Base-by-base conservation (phyloP, 352 stramenopile species). In the Phytopythium aichiense region DNA sequence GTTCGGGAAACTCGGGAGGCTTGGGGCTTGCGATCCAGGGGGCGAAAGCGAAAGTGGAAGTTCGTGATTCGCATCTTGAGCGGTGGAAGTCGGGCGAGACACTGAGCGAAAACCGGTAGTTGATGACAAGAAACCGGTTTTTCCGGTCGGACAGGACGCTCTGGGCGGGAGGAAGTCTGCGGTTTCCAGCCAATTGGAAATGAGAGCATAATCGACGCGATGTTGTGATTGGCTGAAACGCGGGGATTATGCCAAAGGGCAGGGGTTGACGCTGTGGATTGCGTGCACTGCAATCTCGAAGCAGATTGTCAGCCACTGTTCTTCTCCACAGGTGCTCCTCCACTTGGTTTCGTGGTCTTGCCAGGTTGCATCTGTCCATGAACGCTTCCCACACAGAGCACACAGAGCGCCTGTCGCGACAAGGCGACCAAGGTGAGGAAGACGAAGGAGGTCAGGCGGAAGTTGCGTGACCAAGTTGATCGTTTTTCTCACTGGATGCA, bases 21-120 rank as follows among this genome's bases (percentile, higher is more conserved):
- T 58, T 28, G 15, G 61, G 53, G 63, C 64, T 74, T 79, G 61
- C 58, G 56, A 40, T 58, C 40, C 35, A 61, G 43, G 46, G 51
- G 58, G 76, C 68, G 49, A 77, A 87, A 68, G 69, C 63, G 64
- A 67, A 72, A 78, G 65, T 80, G 72, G 52, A 30, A 53, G 30
- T 51, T 66, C 40, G 60, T 16, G 30, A 67, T 18, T 23, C 40
- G 54, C 54, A 50, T 60, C 54, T 51, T 60, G 35, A 12, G 22
- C 30, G 55, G 13, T 38, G 15, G 40, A 60, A 38, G 38, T 49
- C 11, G 23, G 22, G 35, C 35, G 12, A n/a, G 46, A 35, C 28
- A 31, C 22, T n/a, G 22, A 31, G 15, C 18, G 2, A 25, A 31
- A 57, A 57, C 51, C 51, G 51, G 31, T 46, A 38, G 35, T 18